Conservation (phyloP, 257 asterid species). For the Orobanche coerulescens region DNA sequence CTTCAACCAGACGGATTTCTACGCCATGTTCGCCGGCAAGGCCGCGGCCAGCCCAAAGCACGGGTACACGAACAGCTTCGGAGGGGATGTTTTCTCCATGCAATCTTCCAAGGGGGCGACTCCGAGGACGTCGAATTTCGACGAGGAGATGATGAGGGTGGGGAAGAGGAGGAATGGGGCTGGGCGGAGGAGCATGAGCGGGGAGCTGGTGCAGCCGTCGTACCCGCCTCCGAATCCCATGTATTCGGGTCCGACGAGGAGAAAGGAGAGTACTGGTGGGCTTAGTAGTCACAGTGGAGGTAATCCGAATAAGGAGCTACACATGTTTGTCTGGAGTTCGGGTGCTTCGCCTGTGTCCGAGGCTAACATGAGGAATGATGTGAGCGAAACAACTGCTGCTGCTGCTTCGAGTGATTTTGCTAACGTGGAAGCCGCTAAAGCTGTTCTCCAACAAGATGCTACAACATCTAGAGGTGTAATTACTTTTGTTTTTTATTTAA, state of each 20-base stretch:
- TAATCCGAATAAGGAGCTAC: constrained; percentile 60
- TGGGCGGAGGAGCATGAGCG: constrained; percentile 68
- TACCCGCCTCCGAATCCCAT: constrained; percentile 83
- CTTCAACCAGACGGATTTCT: constrained; percentile 76
- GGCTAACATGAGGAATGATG: constrained; percentile 48
- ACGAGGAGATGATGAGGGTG: constrained; percentile 66
- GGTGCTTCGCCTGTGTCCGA: constrained; percentile 91
- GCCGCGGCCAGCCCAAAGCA: constrained; percentile 82
- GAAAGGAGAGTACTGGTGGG: constrained; percentile 42
- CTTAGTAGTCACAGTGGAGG: not conserved
- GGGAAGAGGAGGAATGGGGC: constrained; percentile 30
- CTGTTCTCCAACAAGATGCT: constrained; percentile 43
- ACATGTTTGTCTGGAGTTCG: constrained; percentile 94
- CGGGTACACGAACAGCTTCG: constrained; percentile 53
- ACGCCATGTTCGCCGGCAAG: constrained; percentile 73
- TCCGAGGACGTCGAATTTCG: constrained; percentile 78
- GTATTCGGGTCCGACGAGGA: constrained; percentile 51
- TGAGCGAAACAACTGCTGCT: constrained; percentile 31
- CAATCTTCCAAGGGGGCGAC: constrained; percentile 82
- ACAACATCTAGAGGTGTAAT: constrained; percentile 47
- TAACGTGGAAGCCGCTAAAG: constrained; percentile 40
- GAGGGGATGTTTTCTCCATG: constrained; percentile 56
- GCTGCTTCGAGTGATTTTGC: constrained; percentile 43
- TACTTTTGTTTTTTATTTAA: not conserved
- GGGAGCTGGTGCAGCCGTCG: constrained; percentile 44